phyloP scores from a whole-genome alignment of 495 filamentous ascomycete species.

The Letharia lupina region DNA sequence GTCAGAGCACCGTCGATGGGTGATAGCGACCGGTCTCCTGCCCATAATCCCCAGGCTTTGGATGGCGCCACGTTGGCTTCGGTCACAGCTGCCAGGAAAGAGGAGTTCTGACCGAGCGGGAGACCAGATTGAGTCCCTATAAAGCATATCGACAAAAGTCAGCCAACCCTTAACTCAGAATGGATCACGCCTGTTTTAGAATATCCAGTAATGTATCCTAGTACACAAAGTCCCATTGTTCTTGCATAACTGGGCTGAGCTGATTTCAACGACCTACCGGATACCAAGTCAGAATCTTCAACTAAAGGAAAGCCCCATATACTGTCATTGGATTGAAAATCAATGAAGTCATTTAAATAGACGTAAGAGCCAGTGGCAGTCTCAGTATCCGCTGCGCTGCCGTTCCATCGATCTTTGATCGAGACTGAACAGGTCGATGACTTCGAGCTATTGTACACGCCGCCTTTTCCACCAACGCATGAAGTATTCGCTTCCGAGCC shows the following conservation, averaged over 20 bases:
- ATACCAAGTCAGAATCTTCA: conserved; percentile 4
- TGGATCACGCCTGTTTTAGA: background rate
- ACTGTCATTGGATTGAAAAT: background rate
- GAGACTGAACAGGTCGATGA: conserved; percentile 9
- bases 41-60: conserved; percentile 4
- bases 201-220: background rate
- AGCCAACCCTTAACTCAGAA: background rate
- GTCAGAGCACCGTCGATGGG: conserved; percentile 5
- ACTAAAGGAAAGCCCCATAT: conserved; percentile 2
- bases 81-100: conserved; percentile 5
- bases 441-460: conserved; percentile 12
- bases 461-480: conserved; percentile 11
- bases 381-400: conserved; percentile 1
- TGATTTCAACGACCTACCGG: background rate
- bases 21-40: conserved; percentile 11
- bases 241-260: background rate
- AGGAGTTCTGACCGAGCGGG: conserved; percentile 3
- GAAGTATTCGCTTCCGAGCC: conserved; percentile 3
- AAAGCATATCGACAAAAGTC: background rate
- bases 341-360: conserved; percentile 1
- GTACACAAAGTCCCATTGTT: background rate
- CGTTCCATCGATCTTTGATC: conserved; percentile 12
- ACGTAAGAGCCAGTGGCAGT: conserved; percentile 4
- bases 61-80: conserved; percentile 8
- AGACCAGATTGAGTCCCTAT: conserved; percentile 5